Conservation (phyloP, 2,329 filamentous ascomycete genomes). For the Fonsecaea pugnacius region DNA sequence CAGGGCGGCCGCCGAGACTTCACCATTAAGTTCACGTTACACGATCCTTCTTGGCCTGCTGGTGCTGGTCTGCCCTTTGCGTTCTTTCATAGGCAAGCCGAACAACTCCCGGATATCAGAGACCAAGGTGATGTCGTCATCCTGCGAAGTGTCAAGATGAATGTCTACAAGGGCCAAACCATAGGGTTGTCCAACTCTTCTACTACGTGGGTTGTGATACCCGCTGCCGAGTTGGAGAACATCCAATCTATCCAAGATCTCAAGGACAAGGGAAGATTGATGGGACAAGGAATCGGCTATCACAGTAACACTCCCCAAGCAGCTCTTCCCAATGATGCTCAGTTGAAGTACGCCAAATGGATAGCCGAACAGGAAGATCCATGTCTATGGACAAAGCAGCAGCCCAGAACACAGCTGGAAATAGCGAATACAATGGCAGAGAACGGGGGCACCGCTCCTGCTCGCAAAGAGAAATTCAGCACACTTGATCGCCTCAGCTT, state of each 20-base stretch:
- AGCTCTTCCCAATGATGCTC: constrained; percentile 17
- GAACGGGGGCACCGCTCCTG: constrained; percentile 22
- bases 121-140: constrained; percentile 67
- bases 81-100: constrained; percentile 62
- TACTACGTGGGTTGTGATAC: constrained; percentile 29
- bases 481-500: constrained; percentile 67
- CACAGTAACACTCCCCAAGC: neutral
- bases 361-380: constrained; percentile 31
- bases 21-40: constrained; percentile 65
- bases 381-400: constrained; percentile 16
- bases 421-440: constrained; percentile 22
- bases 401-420: constrained; percentile 24
- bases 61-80: constrained; percentile 54
- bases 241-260: constrained; percentile 23
- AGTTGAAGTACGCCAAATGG: constrained; percentile 33
- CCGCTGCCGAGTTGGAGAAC: constrained; percentile 22
- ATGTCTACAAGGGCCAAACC: constrained; percentile 15
- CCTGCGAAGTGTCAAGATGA: constrained; percentile 59
- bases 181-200: constrained; percentile 23
- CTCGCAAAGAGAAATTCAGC: constrained; percentile 57
- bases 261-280: constrained; percentile 14
- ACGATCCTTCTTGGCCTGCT: constrained; percentile 61
- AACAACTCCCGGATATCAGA: constrained; percentile 50
- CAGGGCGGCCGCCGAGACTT: constrained; percentile 56
- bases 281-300: neutral